phyloP scores from a whole-genome alignment of 208 protist genomes.

The Leishmania turanica region DNA sequence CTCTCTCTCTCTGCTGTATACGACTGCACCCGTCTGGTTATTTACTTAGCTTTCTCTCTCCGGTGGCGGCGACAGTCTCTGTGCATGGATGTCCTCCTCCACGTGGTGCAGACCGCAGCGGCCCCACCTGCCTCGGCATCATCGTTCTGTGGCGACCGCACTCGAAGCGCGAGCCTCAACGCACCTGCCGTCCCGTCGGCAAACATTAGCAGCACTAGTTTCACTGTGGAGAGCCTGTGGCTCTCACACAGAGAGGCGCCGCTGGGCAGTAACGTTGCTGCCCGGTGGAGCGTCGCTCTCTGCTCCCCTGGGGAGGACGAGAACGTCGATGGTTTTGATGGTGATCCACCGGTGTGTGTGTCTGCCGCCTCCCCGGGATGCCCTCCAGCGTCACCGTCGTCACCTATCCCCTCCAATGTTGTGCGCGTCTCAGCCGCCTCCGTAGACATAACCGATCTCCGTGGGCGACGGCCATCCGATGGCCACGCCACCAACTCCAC shows the following conservation, averaged over 20 bases:
- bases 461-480: not conserved
- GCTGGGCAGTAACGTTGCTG: not conserved
- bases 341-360: not conserved
- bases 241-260: not conserved
- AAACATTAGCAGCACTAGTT: not conserved
- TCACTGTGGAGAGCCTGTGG: not conserved
- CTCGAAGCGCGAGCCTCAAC: not conserved
- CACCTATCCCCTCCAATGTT: not conserved
- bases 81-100: constrained; percentile 22
- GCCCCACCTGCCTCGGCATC: not conserved
- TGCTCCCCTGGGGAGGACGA: not conserved
- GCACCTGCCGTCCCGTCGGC: not conserved
- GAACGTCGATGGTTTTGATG: not conserved
- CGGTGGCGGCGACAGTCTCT: not conserved
- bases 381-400: not conserved
- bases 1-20: not conserved
- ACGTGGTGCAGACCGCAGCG: constrained; percentile 1
- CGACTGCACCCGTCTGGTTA: not conserved
- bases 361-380: not conserved
- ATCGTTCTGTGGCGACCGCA: not conserved
- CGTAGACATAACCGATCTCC: not conserved
- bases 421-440: not conserved
- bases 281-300: not conserved
- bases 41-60: not conserved
- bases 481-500: not conserved